Evolutionary conservation across 441 rosid genomes (phyloP).

Genomic region (Euphorbia celastroides): DNA sequence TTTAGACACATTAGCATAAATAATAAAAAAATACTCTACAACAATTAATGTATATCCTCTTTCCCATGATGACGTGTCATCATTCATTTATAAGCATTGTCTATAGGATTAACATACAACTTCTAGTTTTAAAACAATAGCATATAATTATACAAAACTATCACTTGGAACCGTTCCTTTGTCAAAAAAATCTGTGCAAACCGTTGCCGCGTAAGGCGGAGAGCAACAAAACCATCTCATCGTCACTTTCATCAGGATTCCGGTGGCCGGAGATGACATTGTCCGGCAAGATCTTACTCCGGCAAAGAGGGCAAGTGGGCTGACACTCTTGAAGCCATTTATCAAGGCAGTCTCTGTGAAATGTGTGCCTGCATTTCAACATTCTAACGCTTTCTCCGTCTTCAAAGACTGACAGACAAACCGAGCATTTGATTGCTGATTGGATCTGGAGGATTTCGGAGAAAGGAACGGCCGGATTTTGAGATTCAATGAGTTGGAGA

Average conservation of each 20-base stretch:
- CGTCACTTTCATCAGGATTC: conserved; percentile 31
- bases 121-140: too few relatives aligned
- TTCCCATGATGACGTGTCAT: too few relatives aligned
- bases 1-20: too few relatives aligned
- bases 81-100: too few relatives aligned
- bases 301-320: conserved; percentile 54
- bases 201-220: conserved; percentile 30
- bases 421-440: conserved; percentile 29
- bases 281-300: conserved; percentile 46
- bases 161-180: too few relatives aligned
- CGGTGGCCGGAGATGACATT: conserved; percentile 29
- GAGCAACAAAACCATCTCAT: conserved; percentile 30
- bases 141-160: too few relatives aligned
- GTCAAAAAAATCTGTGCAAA: conserved; percentile 16
- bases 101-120: too few relatives aligned
- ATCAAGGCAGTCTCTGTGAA: conserved; percentile 53
- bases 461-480: conserved; percentile 30
- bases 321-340: conserved; percentile 34
- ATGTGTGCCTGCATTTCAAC: conserved; percentile 36
- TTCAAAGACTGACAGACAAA: conserved; percentile 37
- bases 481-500: conserved; percentile 33
- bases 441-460: conserved; percentile 1
- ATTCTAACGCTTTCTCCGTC: conserved; percentile 39
- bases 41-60: too few relatives aligned
- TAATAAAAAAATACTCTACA: too few relatives aligned